Evolutionary conservation across 1,139 yeast species (phyloP), one percentile per base, ranked within the genome.

Genomic region (Yamadazyma siamensis): DNA sequence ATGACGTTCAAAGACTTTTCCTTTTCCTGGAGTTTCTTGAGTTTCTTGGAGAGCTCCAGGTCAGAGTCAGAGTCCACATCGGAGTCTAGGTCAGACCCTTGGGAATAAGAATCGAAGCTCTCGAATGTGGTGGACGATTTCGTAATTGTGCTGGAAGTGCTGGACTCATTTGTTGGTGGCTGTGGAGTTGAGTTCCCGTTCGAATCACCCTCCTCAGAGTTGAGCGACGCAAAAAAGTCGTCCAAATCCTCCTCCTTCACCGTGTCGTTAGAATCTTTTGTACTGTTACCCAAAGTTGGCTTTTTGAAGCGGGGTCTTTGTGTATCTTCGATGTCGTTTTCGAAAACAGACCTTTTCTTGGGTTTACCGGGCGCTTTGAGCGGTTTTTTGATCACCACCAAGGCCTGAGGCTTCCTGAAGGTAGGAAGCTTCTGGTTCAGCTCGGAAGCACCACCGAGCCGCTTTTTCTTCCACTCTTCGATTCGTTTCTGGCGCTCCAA

Each of bases 391-490:
- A 10, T 8, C 10, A 18, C 20, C 7, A 10, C 9, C 10, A 10
- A 8, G 10, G 20, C 9, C 10, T 18, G 7, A 8, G 20, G 20
- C 10, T 18, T 18, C n/a, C n/a, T n/a, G n/a, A n/a, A n/a, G n/a
- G n/a, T n/a, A n/a, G n/a, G n/a, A n/a, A n/a, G n/a, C 29, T 33
- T 10, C 15, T 23, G 4, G 18, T 26, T 12, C 13, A 25, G 13
- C 7, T 28, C 30, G 11, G 30, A 14, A 16, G 32, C 32, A 21
- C 16, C 27, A 3, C 32, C 31, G 3, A 45, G 19, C 35, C 56
- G 40, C 42, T 53, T 51, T 46, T 46, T 46, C 39, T 65, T 66
- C 72, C 73, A 65, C 34, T 64, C 65, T 33, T 65, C 71, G 3
- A 66, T 50, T 23, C 65, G 40, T 37, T 53, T 52, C 26, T 57